These are phyloP conservation scores for Aspergillus olivimuriae DNA, from an alignment of 495 filamentous ascomycete species.

Conservation along the genomic window DNA sequence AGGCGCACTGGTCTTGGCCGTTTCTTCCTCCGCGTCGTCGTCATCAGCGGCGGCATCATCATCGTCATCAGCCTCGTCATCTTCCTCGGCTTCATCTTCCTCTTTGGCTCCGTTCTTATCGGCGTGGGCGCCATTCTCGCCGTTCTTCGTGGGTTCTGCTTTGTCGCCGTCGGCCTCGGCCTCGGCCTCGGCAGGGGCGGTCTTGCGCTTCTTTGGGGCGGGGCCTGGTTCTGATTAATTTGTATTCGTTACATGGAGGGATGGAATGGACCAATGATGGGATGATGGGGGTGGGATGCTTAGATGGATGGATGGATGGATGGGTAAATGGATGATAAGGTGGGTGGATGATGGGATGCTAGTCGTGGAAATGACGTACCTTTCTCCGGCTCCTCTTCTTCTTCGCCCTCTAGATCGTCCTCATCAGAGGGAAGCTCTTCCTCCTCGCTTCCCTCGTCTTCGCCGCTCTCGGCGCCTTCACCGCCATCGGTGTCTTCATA, in stretches of 20 bases:
- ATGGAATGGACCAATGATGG: too few relatives aligned
- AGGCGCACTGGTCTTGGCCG: slow-evolving; percentile 35
- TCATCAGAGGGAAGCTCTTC: slow-evolving; percentile 22
- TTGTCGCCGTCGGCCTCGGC: slow-evolving; percentile 24
- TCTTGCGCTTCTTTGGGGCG: slow-evolving; percentile 38
- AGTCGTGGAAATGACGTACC: slow-evolving; percentile 10
- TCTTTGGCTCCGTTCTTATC: slow-evolving; percentile 23
- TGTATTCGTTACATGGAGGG: too few relatives aligned
- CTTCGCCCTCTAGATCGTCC: slow-evolving; percentile 29
- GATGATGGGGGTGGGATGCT: too few relatives aligned
- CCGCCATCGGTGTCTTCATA: slow-evolving; percentile 51
- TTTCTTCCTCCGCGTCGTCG: slow-evolving; percentile 21
- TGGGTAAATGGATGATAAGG: background rate
- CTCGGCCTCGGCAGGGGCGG: slow-evolving; percentile 17
- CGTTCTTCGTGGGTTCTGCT: slow-evolving; percentile 22
- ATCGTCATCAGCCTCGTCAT: slow-evolving; percentile 30
- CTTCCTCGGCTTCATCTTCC: slow-evolving; percentile 26
- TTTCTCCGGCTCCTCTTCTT: slow-evolving; percentile 27
- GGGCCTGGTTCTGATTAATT: slow-evolving; percentile 20
- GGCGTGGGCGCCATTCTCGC: slow-evolving; percentile 26
- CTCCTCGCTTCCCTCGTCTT: slow-evolving; percentile 24
- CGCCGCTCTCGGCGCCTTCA: slow-evolving; percentile 37
- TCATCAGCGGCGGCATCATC: slow-evolving; percentile 25
- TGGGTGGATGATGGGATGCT: background rate
- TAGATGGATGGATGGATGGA: background rate